A percentile compares a stretch with the other conserved stretches of the same genome.
phyloP scores from a whole-genome alignment of 2,329 filamentous ascomycete species.

The Mollisiaceae sp. region DNA sequence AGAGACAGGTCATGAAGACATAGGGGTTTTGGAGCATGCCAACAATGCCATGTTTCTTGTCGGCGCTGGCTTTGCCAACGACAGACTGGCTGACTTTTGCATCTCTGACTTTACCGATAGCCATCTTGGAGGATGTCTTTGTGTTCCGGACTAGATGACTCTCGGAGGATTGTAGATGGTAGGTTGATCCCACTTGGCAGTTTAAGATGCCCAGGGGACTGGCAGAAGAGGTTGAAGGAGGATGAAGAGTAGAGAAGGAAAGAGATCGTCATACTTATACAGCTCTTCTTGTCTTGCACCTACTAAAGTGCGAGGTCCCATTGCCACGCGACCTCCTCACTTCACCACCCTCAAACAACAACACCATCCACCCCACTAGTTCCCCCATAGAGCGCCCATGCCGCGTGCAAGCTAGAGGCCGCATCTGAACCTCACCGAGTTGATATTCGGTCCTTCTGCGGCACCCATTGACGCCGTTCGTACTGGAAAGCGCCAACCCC shows the following conservation, averaged over 20 bases:
- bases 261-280: conserved; percentile 10
- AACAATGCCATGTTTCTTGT: conserved; percentile 45
- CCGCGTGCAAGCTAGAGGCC: neutral
- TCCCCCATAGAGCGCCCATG: conserved; percentile 5
- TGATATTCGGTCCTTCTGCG: conserved; percentile 13
- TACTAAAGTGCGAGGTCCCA: neutral
- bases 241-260: neutral
- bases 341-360: neutral
- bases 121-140: neutral
- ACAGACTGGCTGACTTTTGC: conserved; percentile 43
- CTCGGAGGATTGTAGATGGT: neutral
- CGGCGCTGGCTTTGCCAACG: conserved; percentile 46
- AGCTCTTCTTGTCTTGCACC: no score
- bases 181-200: neutral
- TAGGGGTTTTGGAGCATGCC: conserved; percentile 49
- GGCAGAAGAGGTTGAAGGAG: neutral
- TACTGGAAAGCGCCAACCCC: neutral
- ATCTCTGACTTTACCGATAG: conserved; percentile 8
- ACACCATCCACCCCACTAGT: neutral
- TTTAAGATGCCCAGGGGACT: neutral
- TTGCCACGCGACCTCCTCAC: neutral
- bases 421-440: neutral
- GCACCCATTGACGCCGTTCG: conserved; percentile 2
- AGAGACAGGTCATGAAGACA: conserved; percentile 46
- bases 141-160: neutral